Percentiles rank a stretch among this genome's conserved stretches.
These are phyloP conservation scores for Auriscalpium orientale DNA, from an alignment of 768 basidiomycete species.

Conservation along the genomic window DNA sequence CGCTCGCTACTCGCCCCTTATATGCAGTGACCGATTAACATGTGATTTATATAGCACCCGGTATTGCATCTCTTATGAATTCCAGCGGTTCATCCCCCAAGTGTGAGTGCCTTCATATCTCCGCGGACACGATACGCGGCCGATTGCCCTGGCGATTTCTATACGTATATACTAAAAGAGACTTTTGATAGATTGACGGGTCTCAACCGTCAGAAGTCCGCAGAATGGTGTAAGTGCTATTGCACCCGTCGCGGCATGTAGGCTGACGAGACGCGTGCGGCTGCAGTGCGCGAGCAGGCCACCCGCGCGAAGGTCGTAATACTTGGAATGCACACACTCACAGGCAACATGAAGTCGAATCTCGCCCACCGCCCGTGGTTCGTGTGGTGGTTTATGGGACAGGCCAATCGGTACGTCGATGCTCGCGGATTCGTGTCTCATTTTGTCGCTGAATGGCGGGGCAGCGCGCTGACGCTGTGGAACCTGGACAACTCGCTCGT, in stretches of 20 bases:
- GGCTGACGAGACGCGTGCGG: not conserved
- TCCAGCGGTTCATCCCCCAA: conserved; percentile 55
- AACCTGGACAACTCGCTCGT: conserved; percentile 47
- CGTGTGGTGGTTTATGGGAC: conserved; percentile 68
- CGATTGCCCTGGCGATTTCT: not conserved
- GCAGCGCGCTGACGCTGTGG: conserved; percentile 48
- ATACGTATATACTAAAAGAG: conserved; percentile 11
- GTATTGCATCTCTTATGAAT: conserved; percentile 65
- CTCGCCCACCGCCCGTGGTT: conserved; percentile 54
- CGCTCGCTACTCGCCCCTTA: conserved; percentile 20
- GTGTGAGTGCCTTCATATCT: conserved; percentile 40
- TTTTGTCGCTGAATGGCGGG: conserved; percentile 5
- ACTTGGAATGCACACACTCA: conserved; percentile 47
- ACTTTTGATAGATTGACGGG: conserved; percentile 26
- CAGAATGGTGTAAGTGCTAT: conserved; percentile 54
- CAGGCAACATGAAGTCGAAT: conserved; percentile 37
- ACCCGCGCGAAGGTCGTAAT: conserved; percentile 46
- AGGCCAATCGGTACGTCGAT: conserved; percentile 42
- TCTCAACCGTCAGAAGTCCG: conserved; percentile 42
- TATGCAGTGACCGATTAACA: conserved; percentile 5
- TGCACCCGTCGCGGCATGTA: conserved; percentile 6
- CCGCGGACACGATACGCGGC: conserved; percentile 6
- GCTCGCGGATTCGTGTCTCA: not conserved
- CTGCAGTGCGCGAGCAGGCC: conserved; percentile 16
- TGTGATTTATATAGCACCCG: conserved; percentile 40